A percentile compares a stretch with the other conserved stretches of the same genome.
Conservation (phyloP, 306 rosid genomes). For the Styphnolobium japonicum region DNA sequence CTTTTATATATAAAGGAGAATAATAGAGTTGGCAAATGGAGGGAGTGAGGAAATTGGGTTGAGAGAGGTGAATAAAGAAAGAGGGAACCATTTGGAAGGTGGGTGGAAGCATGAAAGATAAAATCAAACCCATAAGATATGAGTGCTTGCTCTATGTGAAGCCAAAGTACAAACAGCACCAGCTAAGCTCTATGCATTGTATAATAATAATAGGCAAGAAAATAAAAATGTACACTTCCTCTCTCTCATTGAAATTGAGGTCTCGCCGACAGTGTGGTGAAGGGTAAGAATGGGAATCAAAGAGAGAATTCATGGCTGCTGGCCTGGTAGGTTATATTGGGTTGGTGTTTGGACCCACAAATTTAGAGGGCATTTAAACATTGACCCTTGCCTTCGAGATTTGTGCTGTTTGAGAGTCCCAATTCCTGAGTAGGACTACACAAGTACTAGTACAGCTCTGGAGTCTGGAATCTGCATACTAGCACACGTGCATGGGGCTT, state of each 20-base stretch:
- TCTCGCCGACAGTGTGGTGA: constrained; percentile 43
- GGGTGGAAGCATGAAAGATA: constrained; percentile 47
- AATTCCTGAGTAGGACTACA: neutral
- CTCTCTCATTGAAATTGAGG: neutral
- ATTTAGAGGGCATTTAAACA: constrained; percentile 24
- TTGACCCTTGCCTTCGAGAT: constrained; percentile 43
- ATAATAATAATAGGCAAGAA: neutral
- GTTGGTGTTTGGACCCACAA: constrained; percentile 28
- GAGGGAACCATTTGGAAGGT: constrained; percentile 54
- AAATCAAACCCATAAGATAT: constrained; percentile 27
- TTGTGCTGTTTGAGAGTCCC: constrained; percentile 23
- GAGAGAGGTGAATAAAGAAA: constrained; percentile 1
- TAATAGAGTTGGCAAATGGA: neutral
- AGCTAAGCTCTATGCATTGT: constrained; percentile 48
- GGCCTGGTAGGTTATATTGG: neutral
- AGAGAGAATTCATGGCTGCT: neutral
- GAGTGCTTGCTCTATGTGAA: constrained; percentile 32
- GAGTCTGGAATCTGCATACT: constrained; percentile 14
- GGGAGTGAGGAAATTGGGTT: neutral
- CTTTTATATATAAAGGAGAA: constrained; percentile 21
- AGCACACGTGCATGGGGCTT: constrained; percentile 49
- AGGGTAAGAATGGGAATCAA: neutral
- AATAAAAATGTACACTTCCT: neutral
- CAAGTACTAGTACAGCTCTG: neutral
- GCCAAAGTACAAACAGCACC: constrained; percentile 50